These are phyloP conservation scores for Ramularia collo-cygni DNA, from an alignment of 2,329 filamentous ascomycete genomes.

Conservation along the genomic window DNA sequence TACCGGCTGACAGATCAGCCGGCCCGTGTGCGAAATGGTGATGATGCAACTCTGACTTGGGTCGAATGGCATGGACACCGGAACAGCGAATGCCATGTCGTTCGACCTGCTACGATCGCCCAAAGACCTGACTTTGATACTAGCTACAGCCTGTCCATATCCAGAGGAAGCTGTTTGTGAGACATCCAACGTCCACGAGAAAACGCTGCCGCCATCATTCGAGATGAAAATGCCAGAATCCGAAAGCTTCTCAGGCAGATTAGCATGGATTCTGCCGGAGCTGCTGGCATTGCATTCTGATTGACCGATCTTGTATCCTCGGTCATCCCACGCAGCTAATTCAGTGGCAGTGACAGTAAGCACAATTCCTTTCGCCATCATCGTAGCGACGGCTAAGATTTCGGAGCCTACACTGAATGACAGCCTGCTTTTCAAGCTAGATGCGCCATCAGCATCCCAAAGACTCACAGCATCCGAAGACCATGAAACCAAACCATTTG, in stretches of 20 bases:
- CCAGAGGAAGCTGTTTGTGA: no score
- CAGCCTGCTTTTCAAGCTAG: neutral
- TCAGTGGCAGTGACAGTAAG: conserved; percentile 2
- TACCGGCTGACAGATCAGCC: conserved; percentile 5
- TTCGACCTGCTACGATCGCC: conserved; percentile 1
- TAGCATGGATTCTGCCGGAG: conserved; percentile 6
- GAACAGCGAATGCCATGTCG: conserved; percentile 6
- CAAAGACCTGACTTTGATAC: conserved; percentile 1
- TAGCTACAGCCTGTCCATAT: neutral
- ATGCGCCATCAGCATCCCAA: conserved; percentile 1
- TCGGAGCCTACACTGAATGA: conserved; percentile 2
- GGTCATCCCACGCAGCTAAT: conserved; percentile 2
- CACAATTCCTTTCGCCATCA: neutral
- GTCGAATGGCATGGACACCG: conserved; percentile 7
- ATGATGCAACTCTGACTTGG: conserved; percentile 5
- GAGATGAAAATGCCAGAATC: conserved; percentile 6
- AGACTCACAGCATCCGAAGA: conserved; percentile 2
- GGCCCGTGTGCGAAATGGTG: conserved; percentile 4
- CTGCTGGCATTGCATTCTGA: neutral
- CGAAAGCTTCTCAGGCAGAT: neutral
- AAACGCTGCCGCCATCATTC: neutral
- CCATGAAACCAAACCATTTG: conserved; percentile 2
- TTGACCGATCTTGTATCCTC: conserved; percentile 4
- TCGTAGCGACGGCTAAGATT: conserved; percentile 3
- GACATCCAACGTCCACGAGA: conserved; percentile 1